Conservation (phyloP, 2,329 filamentous ascomycete species). For the Fusarium multiceps region DNA sequence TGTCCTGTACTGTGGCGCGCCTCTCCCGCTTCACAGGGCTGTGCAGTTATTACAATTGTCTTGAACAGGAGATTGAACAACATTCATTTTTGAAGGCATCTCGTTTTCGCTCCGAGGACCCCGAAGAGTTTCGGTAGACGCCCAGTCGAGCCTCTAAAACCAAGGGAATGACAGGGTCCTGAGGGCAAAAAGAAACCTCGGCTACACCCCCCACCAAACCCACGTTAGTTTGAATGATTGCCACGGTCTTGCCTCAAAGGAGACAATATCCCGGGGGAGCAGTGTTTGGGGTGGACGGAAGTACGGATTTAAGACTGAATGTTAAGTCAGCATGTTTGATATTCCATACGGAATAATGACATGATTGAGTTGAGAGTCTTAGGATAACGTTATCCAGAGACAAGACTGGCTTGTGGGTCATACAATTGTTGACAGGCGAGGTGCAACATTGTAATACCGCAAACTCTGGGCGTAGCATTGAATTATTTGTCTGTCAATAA, state of each 20-base stretch:
- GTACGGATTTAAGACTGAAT: slow-evolving; percentile 28
- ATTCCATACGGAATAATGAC: not conserved
- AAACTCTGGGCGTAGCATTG: not conserved
- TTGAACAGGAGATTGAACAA: not conserved
- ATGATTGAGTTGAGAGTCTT: not conserved
- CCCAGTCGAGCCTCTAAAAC: slow-evolving; percentile 29
- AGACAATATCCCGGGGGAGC: slow-evolving; percentile 26
- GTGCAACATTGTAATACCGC: slow-evolving; percentile 1
- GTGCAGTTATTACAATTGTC: not conserved
- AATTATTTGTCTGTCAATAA: too few relatives aligned
- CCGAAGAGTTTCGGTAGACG: slow-evolving; percentile 39
- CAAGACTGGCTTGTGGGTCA: not conserved
- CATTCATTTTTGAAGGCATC: not conserved
- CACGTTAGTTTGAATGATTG: slow-evolving; percentile 12
- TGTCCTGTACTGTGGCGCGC: slow-evolving; percentile 13
- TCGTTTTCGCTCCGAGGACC: slow-evolving; percentile 19
- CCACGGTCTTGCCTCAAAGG: slow-evolving; percentile 30
- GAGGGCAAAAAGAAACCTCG: slow-evolving; percentile 18
- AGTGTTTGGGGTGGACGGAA: slow-evolving; percentile 15
- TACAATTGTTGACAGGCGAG: not conserved
- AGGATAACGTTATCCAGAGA: not conserved
- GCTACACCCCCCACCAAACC: slow-evolving; percentile 10
- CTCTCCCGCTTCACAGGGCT: slow-evolving; percentile 27
- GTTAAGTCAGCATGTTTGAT: not conserved
- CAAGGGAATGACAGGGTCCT: slow-evolving; percentile 35